These are phyloP conservation scores for Annona cherimola DNA, from an alignment of 164 flowering plant genomes.

Conservation along the genomic window DNA sequence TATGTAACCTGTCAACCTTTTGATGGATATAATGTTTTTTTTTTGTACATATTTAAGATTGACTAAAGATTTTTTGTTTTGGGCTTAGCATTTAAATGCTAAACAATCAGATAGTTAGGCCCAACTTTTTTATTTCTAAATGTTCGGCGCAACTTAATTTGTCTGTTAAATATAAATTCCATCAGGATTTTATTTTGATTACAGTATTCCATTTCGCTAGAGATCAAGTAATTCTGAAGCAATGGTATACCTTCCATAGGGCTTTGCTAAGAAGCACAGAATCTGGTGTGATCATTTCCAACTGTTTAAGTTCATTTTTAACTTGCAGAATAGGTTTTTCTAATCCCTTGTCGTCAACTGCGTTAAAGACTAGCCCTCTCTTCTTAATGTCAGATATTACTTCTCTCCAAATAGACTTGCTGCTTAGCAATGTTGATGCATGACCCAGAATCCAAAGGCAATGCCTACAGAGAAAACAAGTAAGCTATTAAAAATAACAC, in stretches of 20 bases:
- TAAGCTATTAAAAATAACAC: slow-evolving; percentile 13
- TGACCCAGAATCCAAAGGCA: slow-evolving; percentile 34
- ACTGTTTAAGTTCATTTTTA: slow-evolving; percentile 55
- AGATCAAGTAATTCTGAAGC: not conserved
- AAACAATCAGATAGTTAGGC: too few species aligned
- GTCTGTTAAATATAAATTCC: not conserved
- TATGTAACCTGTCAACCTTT: too few species aligned
- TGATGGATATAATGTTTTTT: too few species aligned
- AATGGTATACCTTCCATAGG: slow-evolving; percentile 64
- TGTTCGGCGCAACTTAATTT: not conserved
- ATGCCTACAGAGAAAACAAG: slow-evolving; percentile 46
- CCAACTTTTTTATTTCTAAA: too few species aligned
- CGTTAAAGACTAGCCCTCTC: slow-evolving; percentile 18
- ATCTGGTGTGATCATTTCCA: slow-evolving; percentile 52
- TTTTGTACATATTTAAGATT: too few species aligned
- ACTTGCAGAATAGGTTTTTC: slow-evolving; percentile 33
- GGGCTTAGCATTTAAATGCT: too few species aligned
- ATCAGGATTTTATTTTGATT: not conserved
- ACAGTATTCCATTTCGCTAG: not conserved
- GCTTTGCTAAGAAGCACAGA: slow-evolving; percentile 45
- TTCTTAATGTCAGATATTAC: slow-evolving; percentile 19
- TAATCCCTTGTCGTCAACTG: slow-evolving; percentile 21
- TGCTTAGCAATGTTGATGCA: slow-evolving; percentile 15
- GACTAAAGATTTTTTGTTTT: too few species aligned
- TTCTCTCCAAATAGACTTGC: slow-evolving; percentile 22